phyloP scores from a whole-genome alignment of 2,329 filamentous ascomycete genomes.

The Stagonosporopsis cucurbitacearum region DNA sequence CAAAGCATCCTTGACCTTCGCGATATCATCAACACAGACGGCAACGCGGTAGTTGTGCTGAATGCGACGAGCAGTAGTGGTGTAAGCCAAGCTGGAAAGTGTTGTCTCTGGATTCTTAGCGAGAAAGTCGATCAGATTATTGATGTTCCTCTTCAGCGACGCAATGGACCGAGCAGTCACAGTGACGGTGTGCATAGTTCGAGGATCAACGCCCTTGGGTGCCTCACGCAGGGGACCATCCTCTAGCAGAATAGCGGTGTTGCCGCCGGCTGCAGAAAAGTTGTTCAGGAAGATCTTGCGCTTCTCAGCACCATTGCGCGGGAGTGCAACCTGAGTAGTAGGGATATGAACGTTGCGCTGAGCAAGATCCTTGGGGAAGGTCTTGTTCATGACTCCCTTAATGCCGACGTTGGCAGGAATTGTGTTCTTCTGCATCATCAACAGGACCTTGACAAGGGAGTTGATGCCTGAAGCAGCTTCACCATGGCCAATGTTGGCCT shows the following conservation, averaged over 20 bases:
- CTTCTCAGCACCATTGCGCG: constrained; percentile 56
- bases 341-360: constrained; percentile 62
- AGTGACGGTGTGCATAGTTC: constrained; percentile 56
- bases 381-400: constrained; percentile 63
- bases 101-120: constrained; percentile 54
- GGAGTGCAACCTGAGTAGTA: constrained; percentile 53
- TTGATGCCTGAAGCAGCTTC: constrained; percentile 63
- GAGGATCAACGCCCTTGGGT: constrained; percentile 53
- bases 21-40: constrained; percentile 55
- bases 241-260: constrained; percentile 60
- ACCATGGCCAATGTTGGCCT: constrained; percentile 62
- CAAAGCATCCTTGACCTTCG: constrained; percentile 54
- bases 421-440: constrained; percentile 62
- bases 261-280: constrained; percentile 61
- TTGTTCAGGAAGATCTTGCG: constrained; percentile 61
- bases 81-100: constrained; percentile 59
- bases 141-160: constrained; percentile 59
- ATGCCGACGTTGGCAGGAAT: constrained; percentile 63
- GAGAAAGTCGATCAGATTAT: constrained; percentile 55
- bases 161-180: constrained; percentile 60
- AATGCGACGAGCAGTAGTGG: constrained; percentile 60
- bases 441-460: constrained; percentile 59
- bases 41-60: constrained; percentile 61
- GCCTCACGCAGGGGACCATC: constrained; percentile 55
- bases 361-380: constrained; percentile 59